Conservation (phyloP, 1,139 yeast species). For the Yamadazyma conglobata region DNA sequence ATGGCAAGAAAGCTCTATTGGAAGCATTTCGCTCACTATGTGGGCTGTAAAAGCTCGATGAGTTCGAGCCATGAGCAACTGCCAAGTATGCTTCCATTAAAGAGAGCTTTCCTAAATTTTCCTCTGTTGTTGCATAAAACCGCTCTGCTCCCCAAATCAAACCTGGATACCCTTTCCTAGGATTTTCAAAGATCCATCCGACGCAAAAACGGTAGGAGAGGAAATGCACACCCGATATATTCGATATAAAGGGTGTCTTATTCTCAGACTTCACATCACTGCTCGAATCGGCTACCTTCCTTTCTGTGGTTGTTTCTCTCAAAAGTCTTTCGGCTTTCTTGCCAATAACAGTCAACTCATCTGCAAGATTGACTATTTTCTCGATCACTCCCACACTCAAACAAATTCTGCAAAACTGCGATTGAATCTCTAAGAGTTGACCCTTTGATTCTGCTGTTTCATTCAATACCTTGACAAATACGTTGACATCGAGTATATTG, state of each 20-base stretch:
- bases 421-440: slow-evolving; percentile 54
- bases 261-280: not conserved
- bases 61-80: slow-evolving; percentile 57
- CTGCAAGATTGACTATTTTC: slow-evolving; percentile 25
- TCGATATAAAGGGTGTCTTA: slow-evolving; percentile 1
- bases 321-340: slow-evolving; percentile 4
- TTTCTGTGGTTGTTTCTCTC: not conserved
- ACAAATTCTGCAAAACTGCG: slow-evolving; percentile 55
- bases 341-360: slow-evolving; percentile 11
- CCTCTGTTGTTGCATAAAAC: slow-evolving; percentile 60
- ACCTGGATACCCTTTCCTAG: slow-evolving; percentile 55
- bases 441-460: slow-evolving; percentile 20
- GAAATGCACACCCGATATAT: slow-evolving; percentile 50
- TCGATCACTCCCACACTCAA: slow-evolving; percentile 51
- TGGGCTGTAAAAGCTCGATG: slow-evolving; percentile 49
- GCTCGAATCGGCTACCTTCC: not conserved
- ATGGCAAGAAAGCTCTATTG: slow-evolving; percentile 66
- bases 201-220: slow-evolving; percentile 64
- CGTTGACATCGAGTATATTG: slow-evolving; percentile 41
- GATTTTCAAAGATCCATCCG: slow-evolving; percentile 65
- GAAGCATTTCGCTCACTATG: slow-evolving; percentile 43
- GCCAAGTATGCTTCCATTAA: slow-evolving; percentile 63
- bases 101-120: slow-evolving; percentile 61
- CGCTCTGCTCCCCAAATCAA: slow-evolving; percentile 73
- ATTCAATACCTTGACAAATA: slow-evolving; percentile 35